A percentile compares a stretch with the other conserved stretches of the same genome.
These are phyloP conservation scores for Apophysomyces variabilis DNA, from an alignment of 371 early-diverging fungal species.

Conservation along the genomic window DNA sequence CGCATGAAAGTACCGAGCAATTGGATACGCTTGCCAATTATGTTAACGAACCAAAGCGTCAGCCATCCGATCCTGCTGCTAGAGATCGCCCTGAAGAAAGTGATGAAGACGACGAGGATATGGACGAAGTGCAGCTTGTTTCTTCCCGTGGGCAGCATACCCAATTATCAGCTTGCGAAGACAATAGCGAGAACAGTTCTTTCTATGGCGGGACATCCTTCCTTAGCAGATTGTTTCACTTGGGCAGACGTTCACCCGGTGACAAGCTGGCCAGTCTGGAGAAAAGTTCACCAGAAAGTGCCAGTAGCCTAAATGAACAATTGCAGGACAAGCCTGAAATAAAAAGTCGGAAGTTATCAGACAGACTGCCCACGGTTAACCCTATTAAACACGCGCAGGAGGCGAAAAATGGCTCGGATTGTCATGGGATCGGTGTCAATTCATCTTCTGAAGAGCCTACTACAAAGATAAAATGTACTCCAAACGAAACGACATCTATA, in stretches of 20 bases:
- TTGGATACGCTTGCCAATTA: no score
- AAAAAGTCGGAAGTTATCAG: not conserved
- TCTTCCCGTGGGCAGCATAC: not conserved
- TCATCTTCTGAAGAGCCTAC: no score
- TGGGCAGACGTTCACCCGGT: not conserved
- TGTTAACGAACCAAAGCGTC: no score
- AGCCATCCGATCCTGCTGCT: no score
- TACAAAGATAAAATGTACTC: no score
- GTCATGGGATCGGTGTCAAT: no score
- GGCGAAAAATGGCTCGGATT: no score
- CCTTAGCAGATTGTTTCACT: not conserved
- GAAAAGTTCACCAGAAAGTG: not conserved
- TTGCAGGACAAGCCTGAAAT: not conserved
- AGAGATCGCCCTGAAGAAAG: no score
- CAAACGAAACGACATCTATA: no score
- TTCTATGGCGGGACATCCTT: not conserved
- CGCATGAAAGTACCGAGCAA: no score
- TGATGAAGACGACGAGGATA: not conserved
- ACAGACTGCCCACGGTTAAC: no score
- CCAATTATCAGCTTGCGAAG: not conserved
- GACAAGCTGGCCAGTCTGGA: not conserved
- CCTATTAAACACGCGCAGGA: no score
- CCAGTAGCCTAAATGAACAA: not conserved
- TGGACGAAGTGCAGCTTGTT: slow-evolving; percentile 13
- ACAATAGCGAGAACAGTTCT: not conserved